Percentiles rank a stretch among this genome's conserved stretches.
Evolutionary conservation across 805 yeast species (phyloP).

Genomic region (Candida jianshihensis): DNA sequence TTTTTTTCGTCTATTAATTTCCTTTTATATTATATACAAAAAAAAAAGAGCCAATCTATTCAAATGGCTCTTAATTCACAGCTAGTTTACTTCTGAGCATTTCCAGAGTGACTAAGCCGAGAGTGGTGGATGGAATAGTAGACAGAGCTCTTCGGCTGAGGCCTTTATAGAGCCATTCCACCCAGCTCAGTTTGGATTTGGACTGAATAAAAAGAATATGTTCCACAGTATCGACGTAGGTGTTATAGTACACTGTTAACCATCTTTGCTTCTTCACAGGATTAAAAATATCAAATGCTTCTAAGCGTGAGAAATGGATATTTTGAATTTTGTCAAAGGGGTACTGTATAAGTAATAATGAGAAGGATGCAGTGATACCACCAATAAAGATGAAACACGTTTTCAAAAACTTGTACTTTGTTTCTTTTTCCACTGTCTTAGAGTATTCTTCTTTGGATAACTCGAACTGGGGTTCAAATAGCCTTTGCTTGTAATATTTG

Average conservation of each 20-base stretch:
- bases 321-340: slow-evolving; percentile 78
- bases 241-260: slow-evolving; percentile 51
- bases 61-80: slow-evolving; percentile 11
- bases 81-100: slow-evolving; percentile 49
- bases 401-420: slow-evolving; percentile 40
- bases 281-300: slow-evolving; percentile 64
- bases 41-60: no score
- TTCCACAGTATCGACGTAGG: slow-evolving; percentile 69
- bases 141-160: slow-evolving; percentile 64
- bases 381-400: slow-evolving; percentile 71
- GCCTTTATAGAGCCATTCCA: slow-evolving; percentile 71
- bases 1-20: no score
- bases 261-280: slow-evolving; percentile 22
- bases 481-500: slow-evolving; percentile 31
- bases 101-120: slow-evolving; percentile 81
- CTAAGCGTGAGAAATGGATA: slow-evolving; percentile 71
- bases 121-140: slow-evolving; percentile 81
- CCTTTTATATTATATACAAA: no score
- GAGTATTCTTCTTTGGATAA: slow-evolving; percentile 16
- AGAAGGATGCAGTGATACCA: slow-evolving; percentile 80
- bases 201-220: slow-evolving; percentile 49
- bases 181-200: slow-evolving; percentile 50
- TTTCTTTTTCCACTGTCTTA: slow-evolving; percentile 21
- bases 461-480: slow-evolving; percentile 21
- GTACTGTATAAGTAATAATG: slow-evolving; percentile 71